Percentiles rank a stretch among this genome's conserved stretches.
Conservation (phyloP, 306 rosid species). For the Inga leiocalycina region DNA sequence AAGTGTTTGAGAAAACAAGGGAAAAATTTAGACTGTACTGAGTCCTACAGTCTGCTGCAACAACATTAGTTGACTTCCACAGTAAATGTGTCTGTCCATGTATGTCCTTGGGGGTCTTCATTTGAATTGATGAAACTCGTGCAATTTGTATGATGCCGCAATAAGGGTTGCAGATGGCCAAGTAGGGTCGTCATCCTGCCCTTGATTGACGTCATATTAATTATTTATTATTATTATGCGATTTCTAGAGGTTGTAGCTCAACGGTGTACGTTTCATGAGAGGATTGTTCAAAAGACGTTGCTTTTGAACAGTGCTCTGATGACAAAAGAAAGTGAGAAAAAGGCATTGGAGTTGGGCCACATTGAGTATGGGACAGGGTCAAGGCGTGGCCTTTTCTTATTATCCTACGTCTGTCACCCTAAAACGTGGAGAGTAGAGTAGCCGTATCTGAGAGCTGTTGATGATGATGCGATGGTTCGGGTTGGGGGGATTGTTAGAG, state of each 20-base stretch:
- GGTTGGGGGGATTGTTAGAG: background rate
- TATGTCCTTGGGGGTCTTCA: background rate
- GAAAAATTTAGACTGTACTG: conserved; percentile 77
- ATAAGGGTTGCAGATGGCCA: background rate
- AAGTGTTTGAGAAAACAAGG: conserved; percentile 90
- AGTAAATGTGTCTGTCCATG: background rate
- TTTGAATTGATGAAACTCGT: conserved; percentile 1
- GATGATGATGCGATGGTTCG: background rate
- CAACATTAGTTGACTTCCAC: background rate
- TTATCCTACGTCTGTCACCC: background rate
- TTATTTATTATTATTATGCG: background rate
- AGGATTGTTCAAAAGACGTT: background rate
- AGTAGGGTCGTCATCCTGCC: background rate
- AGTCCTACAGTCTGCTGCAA: conserved; percentile 15
- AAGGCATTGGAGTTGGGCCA: background rate
- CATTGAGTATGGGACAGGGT: background rate
- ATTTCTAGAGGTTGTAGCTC: background rate
- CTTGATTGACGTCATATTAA: background rate
- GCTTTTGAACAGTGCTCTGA: background rate
- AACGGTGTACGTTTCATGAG: background rate
- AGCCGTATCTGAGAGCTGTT: background rate
- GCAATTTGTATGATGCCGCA: background rate
- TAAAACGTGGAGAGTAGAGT: too few species aligned
- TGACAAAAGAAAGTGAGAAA: background rate
- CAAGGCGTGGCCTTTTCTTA: background rate